These are phyloP conservation scores for Coprinopsis cinerea DNA, from an alignment of 768 basidiomycete species.

Conservation along the genomic window DNA sequence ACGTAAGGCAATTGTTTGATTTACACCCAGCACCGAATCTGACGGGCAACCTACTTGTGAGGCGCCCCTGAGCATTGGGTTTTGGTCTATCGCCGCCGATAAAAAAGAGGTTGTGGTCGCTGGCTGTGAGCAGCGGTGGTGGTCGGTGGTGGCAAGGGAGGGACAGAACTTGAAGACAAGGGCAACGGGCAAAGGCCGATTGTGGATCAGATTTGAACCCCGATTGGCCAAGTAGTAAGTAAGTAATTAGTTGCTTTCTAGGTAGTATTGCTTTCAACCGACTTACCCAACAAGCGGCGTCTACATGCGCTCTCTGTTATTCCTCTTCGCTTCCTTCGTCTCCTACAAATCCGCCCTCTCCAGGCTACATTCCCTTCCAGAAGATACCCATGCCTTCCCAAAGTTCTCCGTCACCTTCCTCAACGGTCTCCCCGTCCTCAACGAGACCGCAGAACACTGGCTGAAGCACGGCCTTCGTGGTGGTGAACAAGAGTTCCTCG, in stretches of 20 bases:
- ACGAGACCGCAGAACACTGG: constrained; percentile 73
- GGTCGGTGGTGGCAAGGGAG: no score
- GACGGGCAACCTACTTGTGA: no score
- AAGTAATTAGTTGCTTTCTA: constrained; percentile 1
- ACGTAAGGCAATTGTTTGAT: background rate
- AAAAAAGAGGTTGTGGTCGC: no score
- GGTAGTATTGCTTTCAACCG: constrained; percentile 3
- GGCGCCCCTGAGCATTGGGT: no score
- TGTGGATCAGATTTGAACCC: background rate
- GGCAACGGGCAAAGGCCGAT: no score
- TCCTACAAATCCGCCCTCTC: constrained; percentile 25
- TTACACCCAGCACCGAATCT: no score
- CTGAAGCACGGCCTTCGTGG: constrained; percentile 64
- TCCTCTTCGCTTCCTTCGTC: constrained; percentile 20
- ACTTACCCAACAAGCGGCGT: background rate
- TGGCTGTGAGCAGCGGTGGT: no score
- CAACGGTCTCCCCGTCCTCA: constrained; percentile 67
- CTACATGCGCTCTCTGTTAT: constrained; percentile 13
- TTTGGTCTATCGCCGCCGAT: no score
- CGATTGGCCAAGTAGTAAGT: background rate
- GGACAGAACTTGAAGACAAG: no score
- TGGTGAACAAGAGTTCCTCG: constrained; percentile 73
- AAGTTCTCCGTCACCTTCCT: constrained; percentile 78
- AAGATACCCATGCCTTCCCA: constrained; percentile 77
- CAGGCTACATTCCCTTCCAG: constrained; percentile 66